Evolutionary conservation across 306 rosid species (phyloP).

Genomic region (Quercus alba): DNA sequence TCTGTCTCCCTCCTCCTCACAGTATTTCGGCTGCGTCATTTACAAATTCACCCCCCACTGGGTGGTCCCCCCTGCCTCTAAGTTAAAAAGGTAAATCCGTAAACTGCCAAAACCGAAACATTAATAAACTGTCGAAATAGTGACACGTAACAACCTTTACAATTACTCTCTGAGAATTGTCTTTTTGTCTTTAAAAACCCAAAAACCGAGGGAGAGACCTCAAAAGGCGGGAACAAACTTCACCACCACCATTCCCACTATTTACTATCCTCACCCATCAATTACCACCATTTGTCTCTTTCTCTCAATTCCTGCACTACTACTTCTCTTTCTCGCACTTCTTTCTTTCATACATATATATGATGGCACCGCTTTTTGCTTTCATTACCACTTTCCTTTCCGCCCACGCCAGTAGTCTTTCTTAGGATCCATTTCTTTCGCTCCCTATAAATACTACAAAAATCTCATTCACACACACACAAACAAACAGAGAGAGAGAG

Average conservation of each 20-base stretch:
- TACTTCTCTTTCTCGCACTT: background rate
- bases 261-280: background rate
- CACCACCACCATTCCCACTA: background rate
- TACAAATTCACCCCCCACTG: too few species aligned
- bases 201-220: constrained; percentile 8
- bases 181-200: constrained; percentile 20
- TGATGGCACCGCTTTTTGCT: constrained; percentile 3
- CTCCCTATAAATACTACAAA: background rate
- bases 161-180: background rate
- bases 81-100: constrained; percentile 24
- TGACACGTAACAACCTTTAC: constrained; percentile 51
- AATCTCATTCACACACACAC: background rate
- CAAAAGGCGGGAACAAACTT: constrained; percentile 32
- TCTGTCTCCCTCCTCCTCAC: too few species aligned
- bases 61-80: too few species aligned
- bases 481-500: background rate
- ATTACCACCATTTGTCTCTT: background rate
- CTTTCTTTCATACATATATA: too few species aligned
- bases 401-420: constrained; percentile 11
- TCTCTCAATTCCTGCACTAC: background rate
- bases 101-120: constrained; percentile 21
- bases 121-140: background rate
- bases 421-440: constrained; percentile 41
- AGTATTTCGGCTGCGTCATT: background rate
- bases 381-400: constrained; percentile 9